Evolutionary conservation across 495 filamentous ascomycete species (phyloP).

Genomic region (Neurospora sp.): DNA sequence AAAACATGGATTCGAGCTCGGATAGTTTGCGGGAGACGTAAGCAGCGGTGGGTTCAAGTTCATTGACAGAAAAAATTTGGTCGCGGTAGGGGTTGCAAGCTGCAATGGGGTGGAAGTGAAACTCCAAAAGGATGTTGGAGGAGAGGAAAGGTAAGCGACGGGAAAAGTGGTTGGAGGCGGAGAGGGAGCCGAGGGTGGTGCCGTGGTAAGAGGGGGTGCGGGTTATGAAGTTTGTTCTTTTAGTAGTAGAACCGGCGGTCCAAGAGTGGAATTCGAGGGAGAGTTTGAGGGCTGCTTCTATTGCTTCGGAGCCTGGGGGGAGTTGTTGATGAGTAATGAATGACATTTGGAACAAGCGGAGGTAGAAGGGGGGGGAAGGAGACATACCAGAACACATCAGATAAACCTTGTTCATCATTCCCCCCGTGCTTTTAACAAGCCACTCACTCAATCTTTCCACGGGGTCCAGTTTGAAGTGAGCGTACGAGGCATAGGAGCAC

Average conservation of each 20-base stretch:
- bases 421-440: slow-evolving; percentile 32
- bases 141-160: slow-evolving; percentile 48
- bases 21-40: slow-evolving; percentile 24
- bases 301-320: slow-evolving; percentile 55
- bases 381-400: slow-evolving; percentile 44
- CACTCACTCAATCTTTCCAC: slow-evolving; percentile 27
- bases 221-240: slow-evolving; percentile 45
- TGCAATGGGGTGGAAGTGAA: slow-evolving; percentile 50
- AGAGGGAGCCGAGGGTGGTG: slow-evolving; percentile 53
- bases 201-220: slow-evolving; percentile 63
- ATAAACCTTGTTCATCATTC: slow-evolving; percentile 34
- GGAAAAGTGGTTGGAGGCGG: slow-evolving; percentile 46
- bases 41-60: neutral
- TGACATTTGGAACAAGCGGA: neutral
- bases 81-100: slow-evolving; percentile 48
- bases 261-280: slow-evolving; percentile 54
- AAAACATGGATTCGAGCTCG: slow-evolving; percentile 59
- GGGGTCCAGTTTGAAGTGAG: slow-evolving; percentile 27
- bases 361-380: neutral
- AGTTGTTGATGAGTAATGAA: neutral
- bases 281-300: slow-evolving; percentile 61
- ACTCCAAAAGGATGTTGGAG: slow-evolving; percentile 21
- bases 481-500: slow-evolving; percentile 32
- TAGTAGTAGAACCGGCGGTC: slow-evolving; percentile 14
- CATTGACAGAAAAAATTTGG: slow-evolving; percentile 9